Evolutionary conservation across 805 yeast species (phyloP).

Genomic region (Wickerhamiella bombiphila): DNA sequence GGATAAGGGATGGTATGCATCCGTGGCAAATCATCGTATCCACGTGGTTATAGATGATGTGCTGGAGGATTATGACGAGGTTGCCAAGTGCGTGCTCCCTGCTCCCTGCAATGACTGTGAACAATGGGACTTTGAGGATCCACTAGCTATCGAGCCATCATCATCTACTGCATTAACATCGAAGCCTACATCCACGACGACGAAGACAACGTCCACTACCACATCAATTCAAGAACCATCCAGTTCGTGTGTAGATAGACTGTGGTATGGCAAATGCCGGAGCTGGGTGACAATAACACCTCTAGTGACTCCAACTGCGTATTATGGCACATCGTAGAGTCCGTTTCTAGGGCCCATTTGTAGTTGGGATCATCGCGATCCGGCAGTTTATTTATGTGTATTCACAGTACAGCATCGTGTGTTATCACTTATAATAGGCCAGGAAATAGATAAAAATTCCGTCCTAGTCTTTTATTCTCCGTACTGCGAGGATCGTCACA

Average conservation of each 20-base stretch:
- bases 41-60: conserved; percentile 81
- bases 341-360: too few species aligned
- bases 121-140: conserved; percentile 61
- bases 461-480: too few species aligned
- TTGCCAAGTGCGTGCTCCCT: conserved; percentile 59
- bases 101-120: conserved; percentile 73
- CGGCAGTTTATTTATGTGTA: too few species aligned
- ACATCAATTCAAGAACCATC: too few species aligned
- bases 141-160: conserved; percentile 8
- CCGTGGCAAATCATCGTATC: conserved; percentile 74
- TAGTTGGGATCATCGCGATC: too few species aligned
- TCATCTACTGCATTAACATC: not conserved
- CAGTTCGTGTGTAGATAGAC: conserved; percentile 11
- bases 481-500: too few species aligned
- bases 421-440: too few species aligned
- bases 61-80: conserved; percentile 52
- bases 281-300: conserved; percentile 11
- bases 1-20: conserved; percentile 85
- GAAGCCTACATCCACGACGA: conserved; percentile 2
- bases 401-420: too few species aligned
- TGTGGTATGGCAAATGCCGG: conserved; percentile 19
- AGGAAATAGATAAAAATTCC: too few species aligned
- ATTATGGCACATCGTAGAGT: too few species aligned
- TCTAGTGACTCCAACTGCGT: too few species aligned
- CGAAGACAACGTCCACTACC: conserved; percentile 3